Evolutionary conservation across 2,329 filamentous ascomycete genomes (phyloP).

Genomic region (Aspergillus sp.): DNA sequence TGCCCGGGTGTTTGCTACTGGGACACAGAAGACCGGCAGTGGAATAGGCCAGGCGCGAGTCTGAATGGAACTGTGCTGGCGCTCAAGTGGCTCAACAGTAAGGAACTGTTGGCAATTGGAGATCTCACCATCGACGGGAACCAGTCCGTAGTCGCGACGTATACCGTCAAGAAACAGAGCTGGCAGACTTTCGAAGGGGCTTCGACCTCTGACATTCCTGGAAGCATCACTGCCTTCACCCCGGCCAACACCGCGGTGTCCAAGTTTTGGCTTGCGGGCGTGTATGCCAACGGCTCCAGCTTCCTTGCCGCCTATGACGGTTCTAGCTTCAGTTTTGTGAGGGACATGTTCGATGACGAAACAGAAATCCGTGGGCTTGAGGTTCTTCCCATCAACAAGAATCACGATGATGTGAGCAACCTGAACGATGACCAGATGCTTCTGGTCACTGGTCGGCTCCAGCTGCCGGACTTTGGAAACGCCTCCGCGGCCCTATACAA

Average conservation of each 20-base stretch:
- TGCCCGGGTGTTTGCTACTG: slow-evolving; percentile 84
- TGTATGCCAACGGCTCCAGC: slow-evolving; percentile 64
- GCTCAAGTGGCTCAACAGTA: slow-evolving; percentile 74
- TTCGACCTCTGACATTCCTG: slow-evolving; percentile 61
- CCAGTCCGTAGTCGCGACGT: slow-evolving; percentile 68
- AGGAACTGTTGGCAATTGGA: slow-evolving; percentile 74
- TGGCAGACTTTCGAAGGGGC: slow-evolving; percentile 65
- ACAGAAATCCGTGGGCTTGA: slow-evolving; percentile 79
- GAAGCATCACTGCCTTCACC: slow-evolving; percentile 74
- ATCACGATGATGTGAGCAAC: slow-evolving; percentile 66
- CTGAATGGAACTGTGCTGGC: slow-evolving; percentile 69
- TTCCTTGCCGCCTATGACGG: slow-evolving; percentile 85
- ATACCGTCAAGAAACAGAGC: slow-evolving; percentile 64
- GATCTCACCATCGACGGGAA: slow-evolving; percentile 70
- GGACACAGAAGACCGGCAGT: slow-evolving; percentile 69
- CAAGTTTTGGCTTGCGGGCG: slow-evolving; percentile 81
- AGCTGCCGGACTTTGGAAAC: slow-evolving; percentile 72
- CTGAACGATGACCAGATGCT: slow-evolving; percentile 70
- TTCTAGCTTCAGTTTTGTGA: slow-evolving; percentile 67
- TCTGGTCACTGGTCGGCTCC: slow-evolving; percentile 80
- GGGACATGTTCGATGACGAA: slow-evolving; percentile 61
- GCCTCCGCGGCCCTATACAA: slow-evolving; percentile 88
- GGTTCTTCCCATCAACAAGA: slow-evolving; percentile 69
- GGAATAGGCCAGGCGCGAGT: slow-evolving; percentile 75
- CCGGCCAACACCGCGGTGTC: slow-evolving; percentile 71